Evolutionary conservation across 306 rosid genomes (phyloP).

Genomic region (Hylodesmum podocarpum): DNA sequence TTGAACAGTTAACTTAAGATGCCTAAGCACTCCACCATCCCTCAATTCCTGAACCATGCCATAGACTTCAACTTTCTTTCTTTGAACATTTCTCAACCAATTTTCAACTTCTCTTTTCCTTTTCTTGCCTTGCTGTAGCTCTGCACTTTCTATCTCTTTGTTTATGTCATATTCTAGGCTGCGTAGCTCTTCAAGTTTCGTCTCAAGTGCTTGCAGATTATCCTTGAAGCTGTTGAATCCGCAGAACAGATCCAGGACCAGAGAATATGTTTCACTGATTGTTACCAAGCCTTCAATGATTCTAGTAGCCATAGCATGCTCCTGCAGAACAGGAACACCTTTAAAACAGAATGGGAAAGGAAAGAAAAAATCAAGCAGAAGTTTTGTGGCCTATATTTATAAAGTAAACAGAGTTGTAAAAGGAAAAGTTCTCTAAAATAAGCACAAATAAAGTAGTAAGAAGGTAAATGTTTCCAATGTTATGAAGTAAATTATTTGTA

Average conservation of each 20-base stretch:
- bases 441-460: not conserved
- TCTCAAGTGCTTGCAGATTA: slow-evolving; percentile 15
- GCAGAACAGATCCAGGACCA: not conserved
- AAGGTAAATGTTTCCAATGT: not conserved
- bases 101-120: slow-evolving; percentile 15
- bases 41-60: not conserved
- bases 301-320: slow-evolving; percentile 13
- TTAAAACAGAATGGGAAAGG: not conserved
- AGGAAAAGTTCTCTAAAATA: not conserved
- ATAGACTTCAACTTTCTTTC: slow-evolving; percentile 27
- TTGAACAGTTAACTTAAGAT: not conserved
- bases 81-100: not conserved
- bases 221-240: slow-evolving; percentile 8
- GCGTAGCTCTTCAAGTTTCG: slow-evolving; percentile 29
- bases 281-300: slow-evolving; percentile 4
- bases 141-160: slow-evolving; percentile 30
- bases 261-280: not conserved
- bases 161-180: slow-evolving; percentile 33
- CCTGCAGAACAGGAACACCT: slow-evolving; percentile 5
- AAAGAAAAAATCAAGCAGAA: not conserved
- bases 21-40: not conserved
- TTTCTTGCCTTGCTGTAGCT: slow-evolving; percentile 24
- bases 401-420: not conserved
- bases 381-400: not conserved
- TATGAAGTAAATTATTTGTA: not conserved